Percentiles rank a stretch among this genome's conserved stretches.
Evolutionary conservation across 257 asterid genomes (phyloP).

Genomic region (Scutellaria galericulata): DNA sequence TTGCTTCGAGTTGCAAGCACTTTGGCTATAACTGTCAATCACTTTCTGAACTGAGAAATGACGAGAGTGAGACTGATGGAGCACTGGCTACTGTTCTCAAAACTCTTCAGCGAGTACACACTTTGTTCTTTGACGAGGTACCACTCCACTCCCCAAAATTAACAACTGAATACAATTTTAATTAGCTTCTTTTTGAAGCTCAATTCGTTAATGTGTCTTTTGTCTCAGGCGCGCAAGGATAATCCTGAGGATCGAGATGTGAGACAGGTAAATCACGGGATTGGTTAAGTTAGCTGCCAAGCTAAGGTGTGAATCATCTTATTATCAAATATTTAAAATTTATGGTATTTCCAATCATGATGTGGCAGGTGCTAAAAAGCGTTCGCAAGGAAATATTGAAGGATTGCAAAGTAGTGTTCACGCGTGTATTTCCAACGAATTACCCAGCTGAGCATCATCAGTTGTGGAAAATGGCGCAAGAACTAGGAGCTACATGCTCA

Average conservation of each 20-base stretch:
- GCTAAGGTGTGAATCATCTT: neutral
- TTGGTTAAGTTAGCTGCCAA: neutral
- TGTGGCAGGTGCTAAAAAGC: conserved; percentile 55
- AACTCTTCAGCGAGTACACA: conserved; percentile 68
- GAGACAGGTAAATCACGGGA: conserved; percentile 65
- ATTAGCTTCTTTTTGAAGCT: conserved; percentile 5
- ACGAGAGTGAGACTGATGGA: conserved; percentile 89
- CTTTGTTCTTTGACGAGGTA: conserved; percentile 65
- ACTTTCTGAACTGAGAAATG: conserved; percentile 63
- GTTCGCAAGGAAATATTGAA: conserved; percentile 59
- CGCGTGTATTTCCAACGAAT: conserved; percentile 58
- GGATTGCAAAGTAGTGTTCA: conserved; percentile 71
- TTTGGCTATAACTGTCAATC: conserved; percentile 72
- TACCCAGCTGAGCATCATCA: conserved; percentile 61
- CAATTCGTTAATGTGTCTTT: conserved; percentile 11
- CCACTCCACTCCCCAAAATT: conserved; percentile 6
- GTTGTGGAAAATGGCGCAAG: conserved; percentile 74
- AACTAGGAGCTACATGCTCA: conserved; percentile 73
- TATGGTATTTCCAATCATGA: conserved; percentile 9
- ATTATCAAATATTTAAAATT: neutral
- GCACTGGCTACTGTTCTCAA: conserved; percentile 74
- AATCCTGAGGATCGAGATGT: conserved; percentile 67
- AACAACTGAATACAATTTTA: neutral
- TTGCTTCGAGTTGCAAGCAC: conserved; percentile 85
- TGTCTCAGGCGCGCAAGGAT: conserved; percentile 57